phyloP scores from a whole-genome alignment of 2,329 filamentous ascomycete genomes.

The Diaporthe sp. region DNA sequence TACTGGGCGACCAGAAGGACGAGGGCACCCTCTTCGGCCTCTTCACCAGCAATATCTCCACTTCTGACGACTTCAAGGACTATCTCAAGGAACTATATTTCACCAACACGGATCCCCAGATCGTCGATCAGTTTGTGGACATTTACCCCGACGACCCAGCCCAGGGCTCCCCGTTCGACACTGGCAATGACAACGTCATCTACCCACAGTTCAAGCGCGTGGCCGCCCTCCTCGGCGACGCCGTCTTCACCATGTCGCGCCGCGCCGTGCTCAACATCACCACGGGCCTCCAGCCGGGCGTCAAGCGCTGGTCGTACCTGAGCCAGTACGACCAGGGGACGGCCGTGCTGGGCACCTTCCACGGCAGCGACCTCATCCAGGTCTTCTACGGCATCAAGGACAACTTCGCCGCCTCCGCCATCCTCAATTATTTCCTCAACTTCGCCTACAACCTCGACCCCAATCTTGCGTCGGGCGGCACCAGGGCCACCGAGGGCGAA shows the following conservation, averaged over 20 bases:
- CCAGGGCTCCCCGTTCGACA: slow-evolving; percentile 80
- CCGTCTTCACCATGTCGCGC: slow-evolving; percentile 80
- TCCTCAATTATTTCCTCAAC: slow-evolving; percentile 79
- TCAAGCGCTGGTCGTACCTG: slow-evolving; percentile 82
- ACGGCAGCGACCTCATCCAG: slow-evolving; percentile 79
- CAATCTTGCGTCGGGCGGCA: slow-evolving; percentile 65
- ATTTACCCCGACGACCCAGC: slow-evolving; percentile 72
- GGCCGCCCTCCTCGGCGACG: slow-evolving; percentile 81
- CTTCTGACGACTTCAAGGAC: slow-evolving; percentile 68
- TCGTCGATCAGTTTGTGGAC: slow-evolving; percentile 69
- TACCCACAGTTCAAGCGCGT: slow-evolving; percentile 87
- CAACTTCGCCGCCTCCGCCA: slow-evolving; percentile 72
- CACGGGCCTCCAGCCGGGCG: slow-evolving; percentile 62
- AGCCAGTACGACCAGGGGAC: slow-evolving; percentile 79
- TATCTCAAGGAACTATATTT: slow-evolving; percentile 77
- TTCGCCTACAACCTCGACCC: slow-evolving; percentile 81
- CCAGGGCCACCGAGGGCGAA: slow-evolving; percentile 11
- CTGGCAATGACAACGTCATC: slow-evolving; percentile 74
- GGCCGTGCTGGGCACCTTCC: slow-evolving; percentile 83
- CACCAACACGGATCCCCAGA: slow-evolving; percentile 62
- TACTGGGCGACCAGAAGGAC: slow-evolving; percentile 82
- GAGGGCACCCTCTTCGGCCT: slow-evolving; percentile 83
- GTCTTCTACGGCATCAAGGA: slow-evolving; percentile 76
- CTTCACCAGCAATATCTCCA: slow-evolving; percentile 78
- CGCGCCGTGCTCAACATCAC: slow-evolving; percentile 72